Base-by-base conservation (phyloP, 352 stramenopile genomes). In the Phytophthora tentaculata region DNA sequence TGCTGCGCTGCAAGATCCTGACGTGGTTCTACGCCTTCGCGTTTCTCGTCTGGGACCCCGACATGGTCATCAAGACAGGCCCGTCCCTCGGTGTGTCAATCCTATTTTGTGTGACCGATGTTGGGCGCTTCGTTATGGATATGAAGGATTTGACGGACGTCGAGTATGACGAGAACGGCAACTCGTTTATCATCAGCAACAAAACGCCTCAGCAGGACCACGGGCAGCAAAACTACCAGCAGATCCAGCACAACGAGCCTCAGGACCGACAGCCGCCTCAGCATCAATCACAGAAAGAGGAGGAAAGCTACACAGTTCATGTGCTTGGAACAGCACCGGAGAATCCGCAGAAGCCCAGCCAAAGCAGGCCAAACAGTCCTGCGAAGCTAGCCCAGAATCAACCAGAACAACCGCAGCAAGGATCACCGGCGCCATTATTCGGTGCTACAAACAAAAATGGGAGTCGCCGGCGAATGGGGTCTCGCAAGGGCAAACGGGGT, bases 51-150 rank as follows among this genome's bases (percentile, higher is more conserved):
- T 87, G 75, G 75, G 86, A 92, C 64, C 70, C 81, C 20, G 82
- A 89, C 69, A 94, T 94, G 86, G 57, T 67, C 24, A 16, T 90
- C 66, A 94, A 94, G 74, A 77, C 78, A 45, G 86, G 86, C 0
- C 86, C 86, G 13, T 84, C 74, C 28, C 73, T 94, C 23, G 74
- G 84, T 56, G 81, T 94, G 24, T 84, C 82, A 0, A 80, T 84
- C n/a, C 69, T 92, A 54, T 94, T 94, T 43, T 87, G 68, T 14
- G 50, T 91, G 7, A 76, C 80, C n/a, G 86, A 94, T 67, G 29
- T 94, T 1, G 77, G 76, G 26, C 86, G 86, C 50, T 92, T 90
- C 62, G 61, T 92, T 41, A 89, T 94, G 73, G 86, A 94, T 53
- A 77, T 92, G 74, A 78, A 84, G 32, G 50, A 78, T 5, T 70